These are phyloP conservation scores for Diplocarpon rosae DNA, from an alignment of 2,329 filamentous ascomycete species.

Conservation along the genomic window DNA sequence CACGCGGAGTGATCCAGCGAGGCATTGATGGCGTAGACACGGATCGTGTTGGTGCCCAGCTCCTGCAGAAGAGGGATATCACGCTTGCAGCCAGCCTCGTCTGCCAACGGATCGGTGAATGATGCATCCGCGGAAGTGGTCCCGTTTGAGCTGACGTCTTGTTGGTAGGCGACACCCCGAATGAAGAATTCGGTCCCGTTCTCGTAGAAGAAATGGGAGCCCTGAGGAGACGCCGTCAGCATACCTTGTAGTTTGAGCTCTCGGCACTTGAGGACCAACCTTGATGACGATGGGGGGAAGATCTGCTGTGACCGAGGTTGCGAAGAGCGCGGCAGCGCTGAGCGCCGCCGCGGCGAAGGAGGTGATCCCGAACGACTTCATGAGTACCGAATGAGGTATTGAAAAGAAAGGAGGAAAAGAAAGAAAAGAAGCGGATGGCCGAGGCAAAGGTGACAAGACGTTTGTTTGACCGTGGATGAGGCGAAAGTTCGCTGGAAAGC, in stretches of 20 bases:
- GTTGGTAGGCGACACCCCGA: conserved; percentile 91
- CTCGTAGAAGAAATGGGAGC: conserved; percentile 36
- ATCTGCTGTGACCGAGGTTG: conserved; percentile 39
- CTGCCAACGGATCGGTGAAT: conserved; percentile 76
- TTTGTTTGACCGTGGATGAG: too few species aligned
- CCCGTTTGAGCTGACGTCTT: conserved; percentile 54
- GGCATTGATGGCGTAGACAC: conserved; percentile 88
- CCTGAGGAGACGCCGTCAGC: conserved; percentile 16
- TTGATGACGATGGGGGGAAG: conserved; percentile 43
- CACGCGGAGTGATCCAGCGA: conserved; percentile 66
- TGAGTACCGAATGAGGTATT: conserved; percentile 29
- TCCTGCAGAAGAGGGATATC: conserved; percentile 73
- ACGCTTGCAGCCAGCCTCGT: conserved; percentile 61
- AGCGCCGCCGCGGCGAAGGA: conserved; percentile 33
- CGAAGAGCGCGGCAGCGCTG: conserved; percentile 41
- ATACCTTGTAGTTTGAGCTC: background rate
- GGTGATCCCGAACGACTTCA: conserved; percentile 41
- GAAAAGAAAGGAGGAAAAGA: conserved; percentile 6
- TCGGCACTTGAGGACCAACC: conserved; percentile 12
- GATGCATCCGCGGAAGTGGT: conserved; percentile 35
- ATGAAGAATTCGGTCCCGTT: conserved; percentile 75
- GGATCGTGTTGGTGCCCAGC: conserved; percentile 83
- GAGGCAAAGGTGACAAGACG: too few species aligned
- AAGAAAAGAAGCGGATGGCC: background rate
- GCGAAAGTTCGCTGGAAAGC: too few species aligned